These are phyloP conservation scores for Helichrysum umbraculigerum DNA, from an alignment of 129 eudicot species.

Conservation along the genomic window DNA sequence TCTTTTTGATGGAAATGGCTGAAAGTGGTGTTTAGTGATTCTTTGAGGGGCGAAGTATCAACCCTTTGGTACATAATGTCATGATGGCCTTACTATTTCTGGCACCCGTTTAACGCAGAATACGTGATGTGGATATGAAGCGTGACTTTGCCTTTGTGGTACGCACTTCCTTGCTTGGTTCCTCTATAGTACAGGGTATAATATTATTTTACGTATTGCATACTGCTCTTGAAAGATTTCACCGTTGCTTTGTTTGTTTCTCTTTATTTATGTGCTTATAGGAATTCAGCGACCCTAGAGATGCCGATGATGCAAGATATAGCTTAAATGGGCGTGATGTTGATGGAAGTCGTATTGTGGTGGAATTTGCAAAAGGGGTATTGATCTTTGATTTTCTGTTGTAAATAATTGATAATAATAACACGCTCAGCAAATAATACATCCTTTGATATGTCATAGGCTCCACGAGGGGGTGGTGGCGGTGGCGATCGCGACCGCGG, in stretches of 20 bases:
- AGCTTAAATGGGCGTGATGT: constrained; percentile 80
- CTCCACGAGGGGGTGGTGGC: constrained; percentile 55
- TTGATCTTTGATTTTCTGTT: background rate
- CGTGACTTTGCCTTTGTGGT: constrained; percentile 96
- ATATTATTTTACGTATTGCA: background rate
- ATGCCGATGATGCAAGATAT: constrained; percentile 93
- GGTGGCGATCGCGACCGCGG: constrained; percentile 21
- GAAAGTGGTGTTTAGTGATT: constrained; percentile 78
- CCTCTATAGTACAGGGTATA: background rate
- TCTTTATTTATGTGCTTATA: constrained; percentile 12
- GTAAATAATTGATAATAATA: background rate
- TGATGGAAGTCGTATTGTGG: constrained; percentile 84
- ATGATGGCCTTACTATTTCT: constrained; percentile 90
- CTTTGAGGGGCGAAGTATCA: constrained; percentile 84
- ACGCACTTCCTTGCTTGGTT: constrained; percentile 30
- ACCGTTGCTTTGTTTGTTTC: constrained; percentile 25
- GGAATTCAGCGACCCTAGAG: constrained; percentile 91
- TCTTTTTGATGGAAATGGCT: constrained; percentile 74
- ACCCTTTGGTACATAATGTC: constrained; percentile 64
- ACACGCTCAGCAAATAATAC: background rate
- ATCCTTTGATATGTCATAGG: constrained; percentile 39
- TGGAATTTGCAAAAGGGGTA: constrained; percentile 92
- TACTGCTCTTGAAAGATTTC: constrained; percentile 14
- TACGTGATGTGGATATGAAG: constrained; percentile 98
- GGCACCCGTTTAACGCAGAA: constrained; percentile 93